A percentile compares a stretch with the other conserved stretches of the same genome.
phyloP scores from a whole-genome alignment of 1,284 basidiomycete species.

The Bjerkandera adusta region DNA sequence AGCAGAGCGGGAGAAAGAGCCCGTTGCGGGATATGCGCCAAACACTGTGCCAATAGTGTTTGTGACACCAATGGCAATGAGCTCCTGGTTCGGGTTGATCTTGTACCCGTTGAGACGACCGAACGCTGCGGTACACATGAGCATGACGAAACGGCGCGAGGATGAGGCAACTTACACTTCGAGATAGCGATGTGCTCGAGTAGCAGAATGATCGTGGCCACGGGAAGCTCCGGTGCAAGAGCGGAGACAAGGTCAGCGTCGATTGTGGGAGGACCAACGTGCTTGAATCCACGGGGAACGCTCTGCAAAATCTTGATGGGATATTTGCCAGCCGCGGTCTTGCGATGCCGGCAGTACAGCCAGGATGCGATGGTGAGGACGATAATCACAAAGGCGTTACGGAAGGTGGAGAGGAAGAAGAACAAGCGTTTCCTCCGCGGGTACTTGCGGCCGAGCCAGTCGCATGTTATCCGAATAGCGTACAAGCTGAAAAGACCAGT shows the following conservation, averaged over 20 bases:
- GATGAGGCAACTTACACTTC: conserved; percentile 57
- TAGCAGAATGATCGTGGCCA: conserved; percentile 92
- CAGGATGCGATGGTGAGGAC: conserved; percentile 84
- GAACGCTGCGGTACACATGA: conserved; percentile 60
- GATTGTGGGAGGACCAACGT: conserved; percentile 76
- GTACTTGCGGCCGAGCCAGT: conserved; percentile 58
- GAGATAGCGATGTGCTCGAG: conserved; percentile 97
- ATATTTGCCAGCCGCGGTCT: conserved; percentile 57
- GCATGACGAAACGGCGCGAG: neutral
- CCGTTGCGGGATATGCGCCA: conserved; percentile 94
- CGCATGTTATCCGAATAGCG: conserved; percentile 66
- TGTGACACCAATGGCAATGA: conserved; percentile 97
- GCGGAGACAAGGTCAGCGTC: conserved; percentile 62
- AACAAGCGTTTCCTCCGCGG: conserved; percentile 76
- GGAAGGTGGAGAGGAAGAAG: conserved; percentile 84
- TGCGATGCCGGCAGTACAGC: conserved; percentile 73
- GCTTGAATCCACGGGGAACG: conserved; percentile 82
- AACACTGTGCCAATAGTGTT: conserved; percentile 87
- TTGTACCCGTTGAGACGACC: conserved; percentile 96
- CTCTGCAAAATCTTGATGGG: conserved; percentile 84
- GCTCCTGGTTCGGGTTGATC: conserved; percentile 96
- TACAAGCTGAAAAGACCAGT: conserved; percentile 78
- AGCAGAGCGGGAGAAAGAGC: conserved; percentile 96
- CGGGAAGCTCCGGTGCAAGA: conserved; percentile 79
- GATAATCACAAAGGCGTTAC: conserved; percentile 88